A percentile compares a stretch with the other conserved stretches of the same genome.
Evolutionary conservation across 2,329 filamentous ascomycete species (phyloP).

Genomic region (Didymella arachidicola): DNA sequence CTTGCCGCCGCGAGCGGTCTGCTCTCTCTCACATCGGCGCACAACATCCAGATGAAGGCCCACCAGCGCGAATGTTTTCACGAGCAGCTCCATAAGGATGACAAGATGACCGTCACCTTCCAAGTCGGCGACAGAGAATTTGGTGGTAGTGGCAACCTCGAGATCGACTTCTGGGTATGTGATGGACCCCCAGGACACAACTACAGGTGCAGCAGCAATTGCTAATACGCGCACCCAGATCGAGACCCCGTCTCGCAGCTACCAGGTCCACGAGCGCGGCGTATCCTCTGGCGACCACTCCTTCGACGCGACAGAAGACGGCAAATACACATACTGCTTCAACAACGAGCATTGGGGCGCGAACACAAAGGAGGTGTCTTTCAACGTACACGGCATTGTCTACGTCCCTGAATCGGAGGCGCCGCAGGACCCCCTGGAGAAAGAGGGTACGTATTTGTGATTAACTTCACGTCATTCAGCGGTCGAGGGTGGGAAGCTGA

Average conservation of each 20-base stretch:
- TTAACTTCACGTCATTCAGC: accelerated
- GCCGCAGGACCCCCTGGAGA: constrained; percentile 85
- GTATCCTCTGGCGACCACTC: constrained; percentile 92
- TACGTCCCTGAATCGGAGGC: constrained; percentile 91
- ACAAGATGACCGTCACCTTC: constrained; percentile 98
- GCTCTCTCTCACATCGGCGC: constrained; percentile 72
- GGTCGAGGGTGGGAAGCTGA: constrained; percentile 22
- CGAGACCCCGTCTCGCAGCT: constrained; percentile 76
- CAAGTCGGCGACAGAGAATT: constrained; percentile 98
- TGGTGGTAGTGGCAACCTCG: constrained; percentile 89
- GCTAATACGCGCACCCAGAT: constrained; percentile 61
- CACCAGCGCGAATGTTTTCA: constrained; percentile 98
- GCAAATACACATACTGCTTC: constrained; percentile 96
- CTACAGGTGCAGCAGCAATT: neutral
- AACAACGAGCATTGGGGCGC: constrained; percentile 98
- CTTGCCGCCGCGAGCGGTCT: constrained; percentile 61
- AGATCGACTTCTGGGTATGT: constrained; percentile 96
- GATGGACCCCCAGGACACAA: too few species aligned
- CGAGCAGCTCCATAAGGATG: constrained; percentile 88
- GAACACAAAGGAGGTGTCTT: constrained; percentile 96
- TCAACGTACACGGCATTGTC: constrained; percentile 98
- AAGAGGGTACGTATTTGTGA: constrained; percentile 70
- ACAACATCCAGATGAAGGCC: constrained; percentile 94
- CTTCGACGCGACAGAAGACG: constrained; percentile 84
- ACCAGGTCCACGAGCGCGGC: constrained; percentile 80